Conservation (phyloP, 148 eudicot genomes). For the Agrostemma githago region DNA sequence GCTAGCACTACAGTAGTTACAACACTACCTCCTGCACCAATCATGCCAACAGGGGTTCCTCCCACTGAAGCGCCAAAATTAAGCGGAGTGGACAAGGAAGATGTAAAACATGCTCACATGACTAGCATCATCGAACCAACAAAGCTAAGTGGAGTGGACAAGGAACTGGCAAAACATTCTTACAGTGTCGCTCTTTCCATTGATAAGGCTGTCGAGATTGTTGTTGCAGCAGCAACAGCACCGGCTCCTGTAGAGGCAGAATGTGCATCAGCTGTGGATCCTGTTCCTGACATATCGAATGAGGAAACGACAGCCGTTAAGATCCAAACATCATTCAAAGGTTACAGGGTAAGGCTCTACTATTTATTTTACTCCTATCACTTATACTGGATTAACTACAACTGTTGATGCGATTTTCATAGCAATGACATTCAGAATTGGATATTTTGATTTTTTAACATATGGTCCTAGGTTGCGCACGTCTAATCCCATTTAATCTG, state of each 20-base stretch:
- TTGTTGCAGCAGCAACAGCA: constrained; percentile 43
- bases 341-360: constrained; percentile 43
- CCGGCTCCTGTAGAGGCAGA: constrained; percentile 50
- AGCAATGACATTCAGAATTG: background rate
- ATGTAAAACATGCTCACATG: background rate
- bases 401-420: background rate
- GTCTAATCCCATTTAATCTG: too few species aligned
- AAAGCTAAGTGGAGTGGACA: background rate
- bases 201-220: constrained; percentile 43
- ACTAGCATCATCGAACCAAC: background rate
- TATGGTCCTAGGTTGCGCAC: too few species aligned
- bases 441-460: too few species aligned
- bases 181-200: constrained; percentile 36
- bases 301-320: constrained; percentile 65
- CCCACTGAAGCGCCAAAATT: constrained; percentile 12
- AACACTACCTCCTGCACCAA: constrained; percentile 10
- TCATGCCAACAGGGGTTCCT: constrained; percentile 15
- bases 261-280: constrained; percentile 23
- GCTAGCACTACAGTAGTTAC: constrained; percentile 16
- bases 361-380: background rate
- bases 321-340: constrained; percentile 69
- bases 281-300: constrained; percentile 34
- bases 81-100: constrained; percentile 16
- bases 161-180: constrained; percentile 29
- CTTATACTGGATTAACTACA: background rate